Evolutionary conservation across 1,284 basidiomycete species (phyloP).

Genomic region (Cystobasidium pallidum): DNA sequence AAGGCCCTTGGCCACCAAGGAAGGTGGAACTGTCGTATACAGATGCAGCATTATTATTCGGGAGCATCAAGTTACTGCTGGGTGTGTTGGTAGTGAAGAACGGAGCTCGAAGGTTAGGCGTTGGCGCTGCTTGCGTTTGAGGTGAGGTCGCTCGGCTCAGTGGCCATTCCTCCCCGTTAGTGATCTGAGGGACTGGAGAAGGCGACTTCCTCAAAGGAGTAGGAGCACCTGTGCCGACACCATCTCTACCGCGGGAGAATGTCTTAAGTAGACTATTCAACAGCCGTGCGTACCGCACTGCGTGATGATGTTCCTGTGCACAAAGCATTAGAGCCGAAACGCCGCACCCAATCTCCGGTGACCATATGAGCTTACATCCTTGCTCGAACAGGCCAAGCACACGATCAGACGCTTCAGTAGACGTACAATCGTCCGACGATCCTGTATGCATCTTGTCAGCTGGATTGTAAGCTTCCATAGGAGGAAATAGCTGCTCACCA

Average conservation of each 20-base stretch:
- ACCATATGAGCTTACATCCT: conserved; percentile 19
- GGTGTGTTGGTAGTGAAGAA: conserved; percentile 35
- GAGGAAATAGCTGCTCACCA: background rate
- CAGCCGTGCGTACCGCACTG: conserved; percentile 51
- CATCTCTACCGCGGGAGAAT: conserved; percentile 49
- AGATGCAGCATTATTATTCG: conserved; percentile 10
- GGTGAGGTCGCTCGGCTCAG: conserved; percentile 24
- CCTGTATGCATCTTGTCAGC: conserved; percentile 21
- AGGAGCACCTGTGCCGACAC: conserved; percentile 29
- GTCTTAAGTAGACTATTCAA: conserved; percentile 51
- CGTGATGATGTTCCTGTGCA: conserved; percentile 48
- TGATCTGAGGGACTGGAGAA: conserved; percentile 11
- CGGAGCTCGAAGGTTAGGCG: conserved; percentile 1
- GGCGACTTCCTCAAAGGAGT: conserved; percentile 19
- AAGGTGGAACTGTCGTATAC: conserved; percentile 11
- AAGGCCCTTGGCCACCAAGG: conserved; percentile 18
- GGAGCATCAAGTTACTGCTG: conserved; percentile 24
- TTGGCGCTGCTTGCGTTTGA: conserved; percentile 18
- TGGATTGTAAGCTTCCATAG: too few relatives aligned
- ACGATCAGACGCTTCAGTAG: conserved; percentile 51
- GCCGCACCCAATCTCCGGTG: background rate
- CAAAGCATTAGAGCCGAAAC: background rate
- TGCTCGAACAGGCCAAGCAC: conserved; percentile 46
- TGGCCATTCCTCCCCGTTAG: conserved; percentile 30
- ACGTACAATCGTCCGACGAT: conserved; percentile 48